Evolutionary conservation across 108 stramenopile genomes (phyloP), one percentile per base, ranked within the genome.

Genomic region (Stephanodiscus minutulus): DNA sequence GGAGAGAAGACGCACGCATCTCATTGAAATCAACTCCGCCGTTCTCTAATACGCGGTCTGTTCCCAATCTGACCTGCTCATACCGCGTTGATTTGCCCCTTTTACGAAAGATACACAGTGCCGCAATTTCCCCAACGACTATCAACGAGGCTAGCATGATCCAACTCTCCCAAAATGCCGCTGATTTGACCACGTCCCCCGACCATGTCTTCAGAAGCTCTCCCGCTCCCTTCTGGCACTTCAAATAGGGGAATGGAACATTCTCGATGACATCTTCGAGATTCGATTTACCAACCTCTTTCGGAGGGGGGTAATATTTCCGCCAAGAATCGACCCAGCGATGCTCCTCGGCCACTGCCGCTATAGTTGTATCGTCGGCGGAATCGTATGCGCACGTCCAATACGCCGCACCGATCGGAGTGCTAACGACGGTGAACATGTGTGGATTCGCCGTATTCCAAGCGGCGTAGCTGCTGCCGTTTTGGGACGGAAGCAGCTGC

Each of bases 371-470:
- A 60, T 80, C 79, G 52, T 29, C 53, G 33, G 72, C 79, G 25
- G 71, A 54, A 56, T 80, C 44, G 20, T 73, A 80, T 12, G 73
- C 50, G 48, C 79, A 80, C 41, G 54, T 62, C 79, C 79, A 80
- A 49, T 80, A 72, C n/a, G 58, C 63, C 24, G 35, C 11, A 7
- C 41, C 28, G 7, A 17, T 0, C 18, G 39, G 35, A 25, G 52
- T 46, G 24, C 31, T 33, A 50, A 81, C 66, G 17, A 72, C 57
- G 15, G 74, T 81, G 4, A 43, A 37, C 12, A 61, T 20, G 22
- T 81, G 80, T 18, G 80, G 80, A 66, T 81, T 60, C 12, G 75
- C 80, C 25, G 76, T 77, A 58, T 76, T 81, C 61, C 28, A 76
- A 7, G 70, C 33, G 11, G 69, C 43, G 47, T 76, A 76, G 13